phyloP scores from a whole-genome alignment of 2,329 filamentous ascomycete genomes.

The Sporothrix humicola region DNA sequence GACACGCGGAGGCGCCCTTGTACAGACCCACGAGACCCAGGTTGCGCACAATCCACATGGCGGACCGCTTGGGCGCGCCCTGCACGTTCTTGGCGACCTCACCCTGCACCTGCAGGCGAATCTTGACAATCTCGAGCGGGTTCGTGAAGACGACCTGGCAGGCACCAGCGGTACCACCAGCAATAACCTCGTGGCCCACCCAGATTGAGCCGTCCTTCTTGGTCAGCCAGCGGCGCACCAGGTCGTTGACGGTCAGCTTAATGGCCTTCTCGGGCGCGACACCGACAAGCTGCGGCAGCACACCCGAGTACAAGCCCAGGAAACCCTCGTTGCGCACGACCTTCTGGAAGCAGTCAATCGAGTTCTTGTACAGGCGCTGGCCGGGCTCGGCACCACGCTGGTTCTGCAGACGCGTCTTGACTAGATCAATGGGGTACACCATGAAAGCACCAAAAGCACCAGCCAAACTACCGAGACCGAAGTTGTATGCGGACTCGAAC shows the following conservation, averaged over 20 bases:
- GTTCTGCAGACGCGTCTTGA: slow-evolving; percentile 99
- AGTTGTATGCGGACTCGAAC: slow-evolving; percentile 85
- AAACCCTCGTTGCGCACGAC: slow-evolving; percentile 92
- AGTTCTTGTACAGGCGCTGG: slow-evolving; percentile 94
- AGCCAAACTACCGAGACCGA: slow-evolving; percentile 83
- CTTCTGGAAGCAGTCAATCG: slow-evolving; percentile 91
- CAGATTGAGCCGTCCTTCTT: slow-evolving; percentile 77
- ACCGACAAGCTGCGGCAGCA: slow-evolving; percentile 92
- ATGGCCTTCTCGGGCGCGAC: slow-evolving; percentile 99
- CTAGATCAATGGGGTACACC: slow-evolving; percentile 98
- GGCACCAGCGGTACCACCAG: slow-evolving; percentile 86
- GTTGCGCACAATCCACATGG: slow-evolving; percentile 97
- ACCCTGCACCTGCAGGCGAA: slow-evolving; percentile 94
- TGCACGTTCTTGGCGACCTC: slow-evolving; percentile 89
- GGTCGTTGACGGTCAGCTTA: slow-evolving; percentile 96
- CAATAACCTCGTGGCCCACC: slow-evolving; percentile 74
- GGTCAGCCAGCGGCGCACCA: slow-evolving; percentile 78
- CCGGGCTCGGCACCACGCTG: slow-evolving; percentile 84
- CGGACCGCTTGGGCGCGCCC: slow-evolving; percentile 82
- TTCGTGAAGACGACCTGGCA: slow-evolving; percentile 99
- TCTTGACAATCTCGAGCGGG: slow-evolving; percentile 98
- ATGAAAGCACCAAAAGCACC: slow-evolving; percentile 98
- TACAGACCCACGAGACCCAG: slow-evolving; percentile 92
- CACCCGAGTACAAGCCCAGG: slow-evolving; percentile 88
- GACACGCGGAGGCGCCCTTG: slow-evolving; percentile 93